Percentiles rank a stretch among this genome's conserved stretches.
Conservation (phyloP, 495 filamentous ascomycete genomes). For the Penicillium bovifimosum region DNA sequence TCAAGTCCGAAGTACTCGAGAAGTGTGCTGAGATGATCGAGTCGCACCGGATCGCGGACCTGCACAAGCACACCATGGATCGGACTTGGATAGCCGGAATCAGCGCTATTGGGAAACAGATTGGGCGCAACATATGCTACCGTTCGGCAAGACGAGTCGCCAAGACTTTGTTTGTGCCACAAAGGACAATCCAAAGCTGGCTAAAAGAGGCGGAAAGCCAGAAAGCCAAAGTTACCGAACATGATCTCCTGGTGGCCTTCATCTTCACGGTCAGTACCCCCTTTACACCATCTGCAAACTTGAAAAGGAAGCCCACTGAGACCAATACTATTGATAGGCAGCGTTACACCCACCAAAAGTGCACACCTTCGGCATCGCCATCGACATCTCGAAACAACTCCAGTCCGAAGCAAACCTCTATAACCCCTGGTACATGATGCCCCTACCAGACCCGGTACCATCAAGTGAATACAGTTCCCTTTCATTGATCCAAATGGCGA, state of each 20-base stretch:
- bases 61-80: neutral
- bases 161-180: neutral
- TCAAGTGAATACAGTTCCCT: neutral
- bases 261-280: neutral
- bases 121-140: slow-evolving; percentile 1
- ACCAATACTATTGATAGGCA: neutral
- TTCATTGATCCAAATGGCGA: neutral
- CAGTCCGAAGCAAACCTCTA: slow-evolving; percentile 1
- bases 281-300: no score
- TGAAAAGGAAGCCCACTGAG: neutral
- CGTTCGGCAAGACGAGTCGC: neutral
- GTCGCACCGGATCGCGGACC: neutral
- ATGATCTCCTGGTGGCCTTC: slow-evolving; percentile 1
- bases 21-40: slow-evolving; percentile 4
- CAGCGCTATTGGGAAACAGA: slow-evolving; percentile 1
- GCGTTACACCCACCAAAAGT: neutral
- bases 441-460: slow-evolving; percentile 1
- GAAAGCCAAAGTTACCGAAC: neutral
- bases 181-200: neutral
- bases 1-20: slow-evolving; percentile 5
- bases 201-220: neutral
- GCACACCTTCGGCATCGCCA: neutral
- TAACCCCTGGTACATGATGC: slow-evolving; percentile 8
- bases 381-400: slow-evolving; percentile 4
- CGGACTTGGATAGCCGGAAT: slow-evolving; percentile 1